These are phyloP conservation scores for Ophiocordyceps camponoti-floridani DNA, from an alignment of 2,329 filamentous ascomycete genomes.

Conservation along the genomic window DNA sequence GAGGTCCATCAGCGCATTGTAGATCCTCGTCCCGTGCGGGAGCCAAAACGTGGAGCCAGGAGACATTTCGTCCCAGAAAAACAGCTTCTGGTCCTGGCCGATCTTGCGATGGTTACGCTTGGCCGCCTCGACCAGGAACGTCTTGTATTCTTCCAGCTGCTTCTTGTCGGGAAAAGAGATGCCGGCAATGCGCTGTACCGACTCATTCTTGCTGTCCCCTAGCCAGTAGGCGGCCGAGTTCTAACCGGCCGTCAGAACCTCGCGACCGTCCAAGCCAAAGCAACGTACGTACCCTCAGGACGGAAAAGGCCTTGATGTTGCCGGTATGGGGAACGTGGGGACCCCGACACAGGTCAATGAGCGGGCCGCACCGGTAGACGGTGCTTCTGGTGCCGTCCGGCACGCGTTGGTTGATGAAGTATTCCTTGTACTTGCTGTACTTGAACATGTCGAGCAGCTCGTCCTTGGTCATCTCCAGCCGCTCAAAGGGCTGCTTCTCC, in stretches of 20 bases:
- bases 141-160: slow-evolving; percentile 78
- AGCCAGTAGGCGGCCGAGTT: slow-evolving; percentile 68
- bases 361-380: slow-evolving; percentile 81
- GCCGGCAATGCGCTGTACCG: slow-evolving; percentile 89
- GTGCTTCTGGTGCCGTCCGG: slow-evolving; percentile 79
- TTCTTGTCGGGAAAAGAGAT: slow-evolving; percentile 95
- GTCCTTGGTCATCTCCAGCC: slow-evolving; percentile 75
- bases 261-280: background rate
- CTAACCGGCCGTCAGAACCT: slow-evolving; percentile 28
- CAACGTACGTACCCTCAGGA: slow-evolving; percentile 46
- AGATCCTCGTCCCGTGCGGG: slow-evolving; percentile 63
- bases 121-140: slow-evolving; percentile 92
- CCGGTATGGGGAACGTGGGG: slow-evolving; percentile 86
- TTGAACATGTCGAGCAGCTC: slow-evolving; percentile 87
- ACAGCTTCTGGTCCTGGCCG: slow-evolving; percentile 52
- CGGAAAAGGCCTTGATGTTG: slow-evolving; percentile 84
- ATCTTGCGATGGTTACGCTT: slow-evolving; percentile 62
- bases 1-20: slow-evolving; percentile 69
- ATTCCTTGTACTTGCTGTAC: slow-evolving; percentile 96
- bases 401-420: slow-evolving; percentile 62
- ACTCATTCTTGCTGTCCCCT: slow-evolving; percentile 84
- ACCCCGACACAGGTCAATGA: slow-evolving; percentile 90
- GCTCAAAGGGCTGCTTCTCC: slow-evolving; percentile 90
- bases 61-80: slow-evolving; percentile 62
- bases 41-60: slow-evolving; percentile 75